Base-by-base conservation (phyloP, 257 asterid species). In the Solanum neorickii region DNA sequence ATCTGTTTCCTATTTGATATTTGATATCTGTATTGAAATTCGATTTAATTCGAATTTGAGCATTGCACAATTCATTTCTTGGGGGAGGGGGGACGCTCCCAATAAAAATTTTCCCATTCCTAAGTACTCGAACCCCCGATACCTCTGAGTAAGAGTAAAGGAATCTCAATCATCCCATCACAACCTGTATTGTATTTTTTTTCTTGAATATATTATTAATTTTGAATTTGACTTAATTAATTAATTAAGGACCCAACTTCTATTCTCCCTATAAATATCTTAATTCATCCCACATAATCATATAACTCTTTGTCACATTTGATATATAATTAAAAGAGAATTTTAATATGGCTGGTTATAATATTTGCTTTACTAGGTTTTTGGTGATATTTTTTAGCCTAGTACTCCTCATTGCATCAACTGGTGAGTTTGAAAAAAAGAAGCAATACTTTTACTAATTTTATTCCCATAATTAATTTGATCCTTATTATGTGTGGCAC, bases 21-120 rank as follows among this genome's bases (percentile, higher is more conserved):
- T 25, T 0, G 76, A 2, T 29, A 69, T 7, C 0, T 5, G 1
- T 29, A 14, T 29, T 29, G 3, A 69, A 5, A 9, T 69, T 9
- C 0, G 2, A 69, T 29, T 69, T 1, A 69, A 15, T 69, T 29
- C 0, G 0, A 14, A 69, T 29, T 29, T 2, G 0, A 2, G 1
- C 2, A 69, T 15, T 2, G 3, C 0, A 15, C 10, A 16, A 6
- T 16, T 3, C 0, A 69, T 29, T 14, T 66, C 2, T 14, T 15
- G 23, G 3, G 3, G 11, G 11, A 12, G 3, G 3, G 11, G 11
- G 10, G 1, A 4, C 3, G 1, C 21, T 68, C 10, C 10, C 0
- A 13, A 68, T 3, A 14, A 0, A 8, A 27, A 0, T 14, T 3
- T 68, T 27, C 13, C 0, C 1, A 6, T 27, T 68, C 2, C 12